These are phyloP conservation scores for Lactuca sativa DNA, from an alignment of 129 eudicot species.

Conservation along the genomic window DNA sequence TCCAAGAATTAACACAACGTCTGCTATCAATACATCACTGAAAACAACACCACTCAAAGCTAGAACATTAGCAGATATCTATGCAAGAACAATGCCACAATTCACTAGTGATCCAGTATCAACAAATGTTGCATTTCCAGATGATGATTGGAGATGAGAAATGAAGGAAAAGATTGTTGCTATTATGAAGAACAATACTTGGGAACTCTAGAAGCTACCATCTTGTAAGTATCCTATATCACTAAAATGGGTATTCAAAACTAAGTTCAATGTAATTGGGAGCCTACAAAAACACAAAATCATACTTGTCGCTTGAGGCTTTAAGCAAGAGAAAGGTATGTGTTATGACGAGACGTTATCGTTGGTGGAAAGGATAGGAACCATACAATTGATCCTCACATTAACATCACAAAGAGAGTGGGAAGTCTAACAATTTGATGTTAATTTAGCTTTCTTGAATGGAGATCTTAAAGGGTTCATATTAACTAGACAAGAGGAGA, in stretches of 20 bases:
- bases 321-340: no score
- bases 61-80: no score
- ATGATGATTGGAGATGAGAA: not conserved
- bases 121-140: not conserved
- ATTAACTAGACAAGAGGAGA: no score
- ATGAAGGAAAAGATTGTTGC: not conserved
- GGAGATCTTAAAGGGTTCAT: no score
- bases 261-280: not conserved
- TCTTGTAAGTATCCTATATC: not conserved
- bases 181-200: not conserved
- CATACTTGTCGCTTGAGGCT: not conserved
- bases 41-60: no score
- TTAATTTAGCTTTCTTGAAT: no score
- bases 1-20: no score
- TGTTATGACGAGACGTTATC: not conserved
- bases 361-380: not conserved
- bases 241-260: not conserved
- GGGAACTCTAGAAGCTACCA: not conserved
- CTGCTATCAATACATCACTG: no score
- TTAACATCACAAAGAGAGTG: not conserved
- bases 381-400: not conserved
- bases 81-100: not conserved
- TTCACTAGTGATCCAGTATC: not conserved
- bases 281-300: not conserved
- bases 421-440: not conserved